phyloP scores from a whole-genome alignment of 2,329 filamentous ascomycete species.

The Colletotrichum godetiae region DNA sequence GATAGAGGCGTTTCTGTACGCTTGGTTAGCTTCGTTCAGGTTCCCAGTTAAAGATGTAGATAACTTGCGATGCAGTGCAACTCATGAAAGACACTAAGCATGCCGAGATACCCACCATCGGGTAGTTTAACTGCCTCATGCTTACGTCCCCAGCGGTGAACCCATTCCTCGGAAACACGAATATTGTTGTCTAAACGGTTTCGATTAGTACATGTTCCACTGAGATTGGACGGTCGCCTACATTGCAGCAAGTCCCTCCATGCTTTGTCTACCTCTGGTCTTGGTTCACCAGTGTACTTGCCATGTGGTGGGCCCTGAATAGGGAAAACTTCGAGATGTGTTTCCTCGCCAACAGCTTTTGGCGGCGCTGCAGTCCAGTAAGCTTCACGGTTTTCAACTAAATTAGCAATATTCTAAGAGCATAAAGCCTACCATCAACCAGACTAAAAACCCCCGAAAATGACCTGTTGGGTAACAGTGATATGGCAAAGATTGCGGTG shows the following conservation, averaged over 20 bases:
- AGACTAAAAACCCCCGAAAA: constrained; percentile 10
- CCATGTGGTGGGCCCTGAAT: constrained; percentile 33
- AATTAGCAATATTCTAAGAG: no score
- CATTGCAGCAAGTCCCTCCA: constrained; percentile 32
- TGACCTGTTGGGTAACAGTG: background rate
- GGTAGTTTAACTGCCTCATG: constrained; percentile 32
- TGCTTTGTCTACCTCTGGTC: constrained; percentile 29
- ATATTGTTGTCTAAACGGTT: constrained; percentile 23
- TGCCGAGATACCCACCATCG: constrained; percentile 33
- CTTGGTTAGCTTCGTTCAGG: background rate
- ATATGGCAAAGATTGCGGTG: constrained; percentile 12
- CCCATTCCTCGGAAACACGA: constrained; percentile 30
- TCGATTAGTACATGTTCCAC: background rate
- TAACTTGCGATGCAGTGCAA: constrained; percentile 28
- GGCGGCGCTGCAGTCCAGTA: constrained; percentile 16
- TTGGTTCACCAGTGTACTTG: constrained; percentile 28
- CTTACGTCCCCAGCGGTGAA: constrained; percentile 27
- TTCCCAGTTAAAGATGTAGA: background rate
- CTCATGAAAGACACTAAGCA: constrained; percentile 33
- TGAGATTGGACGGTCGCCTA: background rate
- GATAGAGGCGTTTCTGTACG: constrained; percentile 28
- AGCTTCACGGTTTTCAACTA: background rate
- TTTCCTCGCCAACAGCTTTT: constrained; percentile 12
- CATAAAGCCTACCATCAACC: constrained; percentile 15
- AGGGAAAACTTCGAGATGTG: constrained; percentile 27